Conservation (phyloP, 108 stramenopile genomes). For the Phaeodactylum tricornutum region DNA sequence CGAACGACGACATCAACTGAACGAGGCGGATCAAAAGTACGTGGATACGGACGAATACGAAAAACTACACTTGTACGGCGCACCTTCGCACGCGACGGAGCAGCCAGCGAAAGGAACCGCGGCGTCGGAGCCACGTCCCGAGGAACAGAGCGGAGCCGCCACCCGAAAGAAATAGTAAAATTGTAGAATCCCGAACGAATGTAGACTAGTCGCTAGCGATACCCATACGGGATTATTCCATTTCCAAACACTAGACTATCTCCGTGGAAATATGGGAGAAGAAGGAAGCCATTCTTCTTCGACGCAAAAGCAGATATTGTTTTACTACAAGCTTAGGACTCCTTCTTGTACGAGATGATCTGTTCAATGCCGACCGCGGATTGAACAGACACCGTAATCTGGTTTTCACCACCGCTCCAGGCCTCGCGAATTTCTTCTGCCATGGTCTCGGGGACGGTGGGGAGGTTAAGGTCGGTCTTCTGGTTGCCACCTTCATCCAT, state of each 20-base stretch:
- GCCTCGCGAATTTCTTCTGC: conserved; percentile 88
- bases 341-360: conserved; percentile 87
- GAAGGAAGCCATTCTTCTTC: no score
- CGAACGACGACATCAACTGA: conserved; percentile 39
- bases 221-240: no score
- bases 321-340: conserved; percentile 9
- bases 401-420: conserved; percentile 89
- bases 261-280: no score
- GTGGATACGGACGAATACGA: conserved; percentile 71
- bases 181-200: no score
- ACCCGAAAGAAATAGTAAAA: no score
- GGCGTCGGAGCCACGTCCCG: no score
- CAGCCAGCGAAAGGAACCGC: no score
- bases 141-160: no score
- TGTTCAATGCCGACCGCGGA: conserved; percentile 84
- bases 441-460: conserved; percentile 80
- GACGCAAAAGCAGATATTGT: conserved; percentile 7
- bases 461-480: conserved; percentile 96
- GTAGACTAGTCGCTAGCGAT: no score
- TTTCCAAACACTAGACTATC: no score
- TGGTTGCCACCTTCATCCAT: conserved; percentile 97
- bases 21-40: conserved; percentile 34
- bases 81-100: no score
- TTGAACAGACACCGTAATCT: conserved; percentile 78
- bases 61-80: conserved; percentile 63